Percentiles rank a stretch among this genome's conserved stretches.
These are phyloP conservation scores for Amanita phalloides DNA, from an alignment of 768 basidiomycete species.

Conservation along the genomic window DNA sequence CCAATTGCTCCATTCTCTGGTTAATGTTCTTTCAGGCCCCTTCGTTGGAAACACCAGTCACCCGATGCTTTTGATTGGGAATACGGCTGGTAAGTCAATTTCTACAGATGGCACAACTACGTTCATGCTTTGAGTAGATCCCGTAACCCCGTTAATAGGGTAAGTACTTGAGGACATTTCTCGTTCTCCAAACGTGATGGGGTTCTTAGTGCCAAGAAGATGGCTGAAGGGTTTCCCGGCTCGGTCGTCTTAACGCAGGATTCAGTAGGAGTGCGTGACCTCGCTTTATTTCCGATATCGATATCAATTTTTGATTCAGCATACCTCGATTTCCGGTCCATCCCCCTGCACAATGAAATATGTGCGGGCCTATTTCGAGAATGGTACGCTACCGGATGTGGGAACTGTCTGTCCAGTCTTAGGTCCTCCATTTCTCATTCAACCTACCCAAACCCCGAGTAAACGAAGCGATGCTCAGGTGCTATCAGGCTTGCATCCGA, in stretches of 20 bases:
- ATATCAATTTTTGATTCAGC: conserved; percentile 2
- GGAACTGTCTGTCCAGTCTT: conserved; percentile 11
- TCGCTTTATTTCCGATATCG: background rate
- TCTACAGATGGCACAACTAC: background rate
- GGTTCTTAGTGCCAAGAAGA: conserved; percentile 10
- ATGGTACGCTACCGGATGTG: conserved; percentile 11
- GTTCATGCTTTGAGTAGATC: conserved; percentile 6
- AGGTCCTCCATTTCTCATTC: background rate
- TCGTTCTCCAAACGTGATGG: background rate
- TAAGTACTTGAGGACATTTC: conserved; percentile 1
- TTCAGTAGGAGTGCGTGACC: background rate
- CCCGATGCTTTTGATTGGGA: conserved; percentile 10
- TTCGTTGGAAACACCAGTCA: conserved; percentile 8
- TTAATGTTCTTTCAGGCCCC: conserved; percentile 1
- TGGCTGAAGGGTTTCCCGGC: conserved; percentile 10
- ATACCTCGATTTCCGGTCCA: conserved; percentile 10
- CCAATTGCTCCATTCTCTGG: background rate
- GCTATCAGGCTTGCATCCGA: background rate
- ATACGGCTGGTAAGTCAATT: conserved; percentile 7
- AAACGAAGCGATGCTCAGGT: background rate
- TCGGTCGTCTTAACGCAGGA: conserved; percentile 12
- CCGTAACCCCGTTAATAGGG: conserved; percentile 10
- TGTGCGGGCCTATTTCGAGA: conserved; percentile 10
- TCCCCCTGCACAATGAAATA: conserved; percentile 10
- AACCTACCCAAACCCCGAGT: background rate